phyloP scores from a whole-genome alignment of 441 rosid species.

The Breynia disticha region DNA sequence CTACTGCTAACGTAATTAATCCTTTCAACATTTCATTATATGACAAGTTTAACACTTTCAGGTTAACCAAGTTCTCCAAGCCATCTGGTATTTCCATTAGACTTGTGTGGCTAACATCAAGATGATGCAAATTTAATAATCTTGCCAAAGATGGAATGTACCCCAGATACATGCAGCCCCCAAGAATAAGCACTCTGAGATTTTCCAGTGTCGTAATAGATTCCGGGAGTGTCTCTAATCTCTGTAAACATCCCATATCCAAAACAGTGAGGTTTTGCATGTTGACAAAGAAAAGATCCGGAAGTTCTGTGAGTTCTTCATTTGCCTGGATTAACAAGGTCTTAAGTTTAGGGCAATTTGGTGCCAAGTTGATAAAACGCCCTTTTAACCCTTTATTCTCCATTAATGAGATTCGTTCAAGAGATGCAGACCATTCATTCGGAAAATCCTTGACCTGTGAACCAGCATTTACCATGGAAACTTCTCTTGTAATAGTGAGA shows the following conservation, averaged over 20 bases:
- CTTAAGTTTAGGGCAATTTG: constrained; percentile 9
- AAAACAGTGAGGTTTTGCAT: background rate
- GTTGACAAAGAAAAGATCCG: background rate
- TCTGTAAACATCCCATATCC: background rate
- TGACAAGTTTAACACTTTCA: background rate
- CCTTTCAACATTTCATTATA: background rate
- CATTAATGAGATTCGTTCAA: constrained; percentile 15
- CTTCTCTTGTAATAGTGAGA: background rate
- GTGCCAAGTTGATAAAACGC: background rate
- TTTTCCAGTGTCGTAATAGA: background rate
- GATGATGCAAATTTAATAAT: background rate
- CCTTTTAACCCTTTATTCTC: background rate
- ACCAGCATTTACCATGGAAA: constrained; percentile 13
- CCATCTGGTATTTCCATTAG: background rate
- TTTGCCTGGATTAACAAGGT: constrained; percentile 7
- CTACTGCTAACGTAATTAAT: too few species aligned
- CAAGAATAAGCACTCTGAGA: background rate
- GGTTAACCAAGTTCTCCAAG: background rate
- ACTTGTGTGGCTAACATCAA: background rate
- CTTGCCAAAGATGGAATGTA: background rate
- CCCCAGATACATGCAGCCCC: background rate
- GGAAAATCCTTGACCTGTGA: constrained; percentile 9
- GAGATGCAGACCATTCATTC: constrained; percentile 12
- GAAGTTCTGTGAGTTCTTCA: background rate
- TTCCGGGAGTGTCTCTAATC: background rate